These are phyloP conservation scores for Triangularia verruculosa DNA, from an alignment of 2,329 filamentous ascomycete species.

Conservation along the genomic window DNA sequence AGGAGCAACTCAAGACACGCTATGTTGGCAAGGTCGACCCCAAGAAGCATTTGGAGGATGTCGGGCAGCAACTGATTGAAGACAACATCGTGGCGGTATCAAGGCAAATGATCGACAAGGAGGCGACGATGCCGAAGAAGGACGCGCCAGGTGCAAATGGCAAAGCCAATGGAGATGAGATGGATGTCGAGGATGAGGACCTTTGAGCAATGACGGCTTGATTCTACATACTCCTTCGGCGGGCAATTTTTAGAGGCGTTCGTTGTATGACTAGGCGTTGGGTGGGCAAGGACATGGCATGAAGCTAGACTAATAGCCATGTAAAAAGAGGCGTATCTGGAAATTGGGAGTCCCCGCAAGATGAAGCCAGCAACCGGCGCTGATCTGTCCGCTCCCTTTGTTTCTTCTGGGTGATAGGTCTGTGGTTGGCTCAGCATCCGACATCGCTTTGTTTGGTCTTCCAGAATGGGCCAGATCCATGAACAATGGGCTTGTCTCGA, in stretches of 20 bases:
- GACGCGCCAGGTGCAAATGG: slow-evolving; percentile 49
- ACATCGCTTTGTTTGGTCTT: not conserved
- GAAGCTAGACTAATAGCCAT: slow-evolving; percentile 24
- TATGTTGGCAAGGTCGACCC: slow-evolving; percentile 99
- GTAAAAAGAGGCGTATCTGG: slow-evolving; percentile 13
- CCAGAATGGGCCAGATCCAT: not conserved
- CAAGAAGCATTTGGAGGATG: slow-evolving; percentile 98
- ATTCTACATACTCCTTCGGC: slow-evolving; percentile 14
- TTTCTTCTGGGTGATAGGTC: not conserved
- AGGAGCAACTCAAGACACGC: slow-evolving; percentile 96
- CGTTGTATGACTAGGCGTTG: slow-evolving; percentile 27
- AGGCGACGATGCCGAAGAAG: slow-evolving; percentile 84
- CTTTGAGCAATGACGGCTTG: slow-evolving; percentile 21
- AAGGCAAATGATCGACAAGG: slow-evolving; percentile 99
- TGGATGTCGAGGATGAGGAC: slow-evolving; percentile 66
- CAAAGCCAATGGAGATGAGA: slow-evolving; percentile 54
- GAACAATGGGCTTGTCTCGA: slow-evolving; percentile 2
- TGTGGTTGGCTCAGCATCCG: not conserved
- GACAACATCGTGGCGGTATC: slow-evolving; percentile 99
- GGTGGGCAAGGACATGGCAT: slow-evolving; percentile 14
- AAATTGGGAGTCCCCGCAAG: not conserved
- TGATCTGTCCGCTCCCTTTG: not conserved
- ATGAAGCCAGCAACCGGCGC: not conserved
- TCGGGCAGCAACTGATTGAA: slow-evolving; percentile 94
- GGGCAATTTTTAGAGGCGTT: slow-evolving; percentile 8